These are phyloP conservation scores for Cutaneotrichosporon curvatum DNA, from an alignment of 1,284 basidiomycete genomes.

Conservation along the genomic window DNA sequence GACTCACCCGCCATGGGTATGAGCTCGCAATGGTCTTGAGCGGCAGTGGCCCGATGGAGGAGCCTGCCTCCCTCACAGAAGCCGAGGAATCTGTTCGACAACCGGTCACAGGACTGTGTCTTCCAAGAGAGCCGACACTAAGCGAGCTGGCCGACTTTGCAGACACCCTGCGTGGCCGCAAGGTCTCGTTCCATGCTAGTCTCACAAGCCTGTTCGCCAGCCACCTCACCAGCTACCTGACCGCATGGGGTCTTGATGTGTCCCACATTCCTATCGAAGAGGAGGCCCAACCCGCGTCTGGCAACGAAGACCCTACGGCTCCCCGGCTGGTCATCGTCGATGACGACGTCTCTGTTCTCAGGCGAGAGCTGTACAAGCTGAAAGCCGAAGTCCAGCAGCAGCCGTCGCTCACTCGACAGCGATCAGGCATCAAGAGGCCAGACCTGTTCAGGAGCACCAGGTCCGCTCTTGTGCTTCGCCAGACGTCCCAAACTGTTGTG, in stretches of 20 bases:
- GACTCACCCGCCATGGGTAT: constrained; percentile 37
- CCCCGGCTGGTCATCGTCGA: constrained; percentile 71
- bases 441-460: constrained; percentile 53
- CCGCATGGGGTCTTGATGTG: constrained; percentile 90
- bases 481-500: constrained; percentile 52
- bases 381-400: constrained; percentile 32
- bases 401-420: constrained; percentile 2
- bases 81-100: constrained; percentile 51
- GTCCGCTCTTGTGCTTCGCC: constrained; percentile 48
- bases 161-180: constrained; percentile 71
- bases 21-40: constrained; percentile 44
- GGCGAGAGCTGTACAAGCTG: constrained; percentile 60
- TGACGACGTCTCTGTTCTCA: constrained; percentile 70
- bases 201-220: constrained; percentile 77
- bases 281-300: constrained; percentile 7
- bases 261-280: constrained; percentile 61
- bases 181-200: constrained; percentile 71
- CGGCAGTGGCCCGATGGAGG: constrained; percentile 39
- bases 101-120: constrained; percentile 50
- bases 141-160: constrained; percentile 69
- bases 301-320: background rate
- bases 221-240: constrained; percentile 81
- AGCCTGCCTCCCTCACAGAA: constrained; percentile 39
- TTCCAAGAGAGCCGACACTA: constrained; percentile 64
- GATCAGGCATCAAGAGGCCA: constrained; percentile 8